phyloP scores from a whole-genome alignment of 345 rosid genomes.

The Acer saccharum region DNA sequence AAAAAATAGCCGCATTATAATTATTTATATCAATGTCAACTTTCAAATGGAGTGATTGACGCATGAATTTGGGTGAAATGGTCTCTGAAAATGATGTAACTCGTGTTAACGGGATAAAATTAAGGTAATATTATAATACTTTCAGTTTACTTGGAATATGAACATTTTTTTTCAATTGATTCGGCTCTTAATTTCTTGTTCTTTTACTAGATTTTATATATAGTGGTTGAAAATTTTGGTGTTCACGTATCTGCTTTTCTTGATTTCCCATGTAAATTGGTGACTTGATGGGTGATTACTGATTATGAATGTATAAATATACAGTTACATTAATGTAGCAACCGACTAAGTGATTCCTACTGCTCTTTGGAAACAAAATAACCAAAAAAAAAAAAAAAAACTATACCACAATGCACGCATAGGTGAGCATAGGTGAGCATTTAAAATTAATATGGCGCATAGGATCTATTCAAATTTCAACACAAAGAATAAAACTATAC shows the following conservation, averaged over 20 bases:
- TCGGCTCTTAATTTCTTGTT: not conserved
- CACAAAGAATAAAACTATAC: no score
- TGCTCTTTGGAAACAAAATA: no score
- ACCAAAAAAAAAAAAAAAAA: no score
- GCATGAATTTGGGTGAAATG: not conserved
- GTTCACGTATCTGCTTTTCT: conserved; percentile 1
- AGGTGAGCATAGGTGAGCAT: no score
- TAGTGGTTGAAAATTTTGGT: not conserved
- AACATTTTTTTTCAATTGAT: not conserved
- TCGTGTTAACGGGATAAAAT: not conserved
- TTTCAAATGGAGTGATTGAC: not conserved
- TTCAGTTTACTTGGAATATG: not conserved
- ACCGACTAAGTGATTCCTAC: no score
- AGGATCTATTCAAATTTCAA: no score
- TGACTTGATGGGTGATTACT: not conserved
- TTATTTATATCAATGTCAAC: not conserved
- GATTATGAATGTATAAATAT: no score
- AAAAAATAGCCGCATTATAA: no score
- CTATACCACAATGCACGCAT: no score
- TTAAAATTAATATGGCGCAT: no score
- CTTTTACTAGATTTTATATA: not conserved
- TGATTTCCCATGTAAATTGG: conserved; percentile 19
- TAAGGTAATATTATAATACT: not conserved
- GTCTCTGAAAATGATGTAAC: not conserved
- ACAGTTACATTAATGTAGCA: no score